Conservation (phyloP, 371 early-diverging fungal genomes). For the Apophysomyces trapeziformis region DNA sequence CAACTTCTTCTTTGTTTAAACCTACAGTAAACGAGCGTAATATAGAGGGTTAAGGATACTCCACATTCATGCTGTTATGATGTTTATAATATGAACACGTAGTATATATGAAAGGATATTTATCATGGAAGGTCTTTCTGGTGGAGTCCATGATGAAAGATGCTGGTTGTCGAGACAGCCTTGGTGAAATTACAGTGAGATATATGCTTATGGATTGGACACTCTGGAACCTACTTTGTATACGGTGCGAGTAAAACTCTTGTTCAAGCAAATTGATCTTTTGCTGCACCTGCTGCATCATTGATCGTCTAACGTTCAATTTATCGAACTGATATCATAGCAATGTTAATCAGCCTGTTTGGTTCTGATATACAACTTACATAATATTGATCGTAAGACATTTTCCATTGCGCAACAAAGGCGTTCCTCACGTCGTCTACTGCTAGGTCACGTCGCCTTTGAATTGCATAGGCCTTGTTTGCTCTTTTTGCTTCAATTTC, state of each 20-base stretch:
- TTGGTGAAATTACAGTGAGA: constrained; percentile 3
- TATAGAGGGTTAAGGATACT: constrained; percentile 1
- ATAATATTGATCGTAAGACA: constrained; percentile 11
- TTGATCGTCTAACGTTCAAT: constrained; percentile 8
- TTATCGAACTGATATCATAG: constrained; percentile 7
- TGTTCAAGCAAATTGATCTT: constrained; percentile 27
- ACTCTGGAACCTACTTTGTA: constrained; percentile 25
- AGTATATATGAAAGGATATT: constrained; percentile 28
- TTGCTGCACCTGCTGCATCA: constrained; percentile 18
- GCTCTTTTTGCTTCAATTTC: constrained; percentile 13
- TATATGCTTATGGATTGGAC: neutral
- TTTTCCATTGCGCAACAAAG: constrained; percentile 6
- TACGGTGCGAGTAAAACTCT: constrained; percentile 37
- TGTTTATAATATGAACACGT: too few relatives aligned
- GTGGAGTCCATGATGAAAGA: constrained; percentile 34
- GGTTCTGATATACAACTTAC: neutral
- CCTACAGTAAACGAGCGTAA: constrained; percentile 45
- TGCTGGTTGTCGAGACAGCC: constrained; percentile 12
- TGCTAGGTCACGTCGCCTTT: constrained; percentile 19
- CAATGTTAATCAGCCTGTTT: neutral
- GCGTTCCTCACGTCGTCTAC: constrained; percentile 2
- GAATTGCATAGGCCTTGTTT: constrained; percentile 11
- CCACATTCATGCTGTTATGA: neutral
- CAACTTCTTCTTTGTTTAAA: constrained; percentile 32
- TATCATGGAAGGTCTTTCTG: constrained; percentile 42